phyloP scores from a whole-genome alignment of 2,329 filamentous ascomycete genomes.

The Akanthomyces muscarius region DNA sequence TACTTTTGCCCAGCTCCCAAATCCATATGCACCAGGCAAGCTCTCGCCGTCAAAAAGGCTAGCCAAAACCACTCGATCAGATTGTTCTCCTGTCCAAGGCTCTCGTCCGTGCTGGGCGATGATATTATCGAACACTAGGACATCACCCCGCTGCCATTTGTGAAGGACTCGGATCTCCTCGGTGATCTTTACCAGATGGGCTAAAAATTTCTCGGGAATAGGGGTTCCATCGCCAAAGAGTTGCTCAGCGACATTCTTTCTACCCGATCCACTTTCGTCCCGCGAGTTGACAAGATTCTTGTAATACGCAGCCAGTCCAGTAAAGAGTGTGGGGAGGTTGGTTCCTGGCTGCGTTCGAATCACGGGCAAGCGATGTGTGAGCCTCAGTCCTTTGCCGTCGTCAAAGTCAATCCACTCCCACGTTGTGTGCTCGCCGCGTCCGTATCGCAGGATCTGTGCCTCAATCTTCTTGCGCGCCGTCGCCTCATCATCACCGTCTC shows the following conservation, averaged over 20 bases:
- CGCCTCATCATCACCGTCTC: constrained; percentile 39
- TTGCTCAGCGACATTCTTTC: constrained; percentile 33
- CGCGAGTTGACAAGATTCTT: constrained; percentile 26
- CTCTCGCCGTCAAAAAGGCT: constrained; percentile 43
- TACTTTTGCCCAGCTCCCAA: constrained; percentile 42
- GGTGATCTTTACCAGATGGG: constrained; percentile 39
- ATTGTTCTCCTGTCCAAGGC: constrained; percentile 44
- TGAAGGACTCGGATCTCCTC: constrained; percentile 47
- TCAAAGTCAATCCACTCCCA: constrained; percentile 45
- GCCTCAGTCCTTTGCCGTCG: constrained; percentile 25
- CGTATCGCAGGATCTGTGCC: constrained; percentile 44
- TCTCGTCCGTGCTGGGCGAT: constrained; percentile 47
- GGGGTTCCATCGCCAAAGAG: constrained; percentile 43
- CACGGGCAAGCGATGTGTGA: constrained; percentile 43
- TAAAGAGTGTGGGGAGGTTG: constrained; percentile 43
- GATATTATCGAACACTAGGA: constrained; percentile 46
- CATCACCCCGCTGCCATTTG: constrained; percentile 43
- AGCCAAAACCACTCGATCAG: constrained; percentile 42
- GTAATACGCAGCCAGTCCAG: constrained; percentile 42
- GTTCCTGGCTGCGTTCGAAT: constrained; percentile 45
- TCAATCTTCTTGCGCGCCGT: constrained; percentile 42
- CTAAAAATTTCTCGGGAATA: constrained; percentile 44
- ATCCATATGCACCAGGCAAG: constrained; percentile 41
- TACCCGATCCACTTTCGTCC: constrained; percentile 17
- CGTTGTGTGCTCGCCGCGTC: constrained; percentile 40